Evolutionary conservation across 2,329 filamentous ascomycete species (phyloP).

Genomic region (Huntiella bhutanensis): DNA sequence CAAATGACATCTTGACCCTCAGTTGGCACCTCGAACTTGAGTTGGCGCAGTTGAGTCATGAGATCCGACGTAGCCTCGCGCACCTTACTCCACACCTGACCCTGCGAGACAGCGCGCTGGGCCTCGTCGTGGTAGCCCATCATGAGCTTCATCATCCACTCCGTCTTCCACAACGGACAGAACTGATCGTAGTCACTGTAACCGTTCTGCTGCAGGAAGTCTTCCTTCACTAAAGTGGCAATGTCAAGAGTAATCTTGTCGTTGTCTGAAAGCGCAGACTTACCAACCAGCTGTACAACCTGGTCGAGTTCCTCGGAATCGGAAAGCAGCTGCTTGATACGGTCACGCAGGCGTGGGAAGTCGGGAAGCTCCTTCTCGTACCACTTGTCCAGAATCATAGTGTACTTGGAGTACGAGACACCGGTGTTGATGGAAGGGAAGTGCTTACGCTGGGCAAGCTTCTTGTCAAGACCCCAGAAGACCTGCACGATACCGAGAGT

Average conservation of each 20-base stretch:
- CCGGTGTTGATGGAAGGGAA: slow-evolving; percentile 97
- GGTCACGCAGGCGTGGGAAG: slow-evolving; percentile 80
- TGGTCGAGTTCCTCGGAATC: slow-evolving; percentile 96
- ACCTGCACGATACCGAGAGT: slow-evolving; percentile 97
- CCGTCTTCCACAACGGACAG: slow-evolving; percentile 98
- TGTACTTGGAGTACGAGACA: slow-evolving; percentile 95
- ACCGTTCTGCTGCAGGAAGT: slow-evolving; percentile 97
- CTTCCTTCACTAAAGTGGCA: slow-evolving; percentile 82
- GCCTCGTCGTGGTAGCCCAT: slow-evolving; percentile 95
- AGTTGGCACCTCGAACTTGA: slow-evolving; percentile 90
- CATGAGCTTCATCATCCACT: slow-evolving; percentile 99
- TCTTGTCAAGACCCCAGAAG: slow-evolving; percentile 99
- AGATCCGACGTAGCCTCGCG: slow-evolving; percentile 77
- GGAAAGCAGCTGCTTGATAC: slow-evolving; percentile 81
- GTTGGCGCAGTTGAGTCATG: slow-evolving; percentile 64
- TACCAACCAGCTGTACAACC: slow-evolving; percentile 94
- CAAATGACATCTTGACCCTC: slow-evolving; percentile 63
- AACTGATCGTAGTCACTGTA: slow-evolving; percentile 99
- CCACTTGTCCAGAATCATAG: slow-evolving; percentile 69
- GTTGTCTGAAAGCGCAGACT: slow-evolving; percentile 83
- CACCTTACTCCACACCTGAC: slow-evolving; percentile 82
- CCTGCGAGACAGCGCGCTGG: slow-evolving; percentile 84
- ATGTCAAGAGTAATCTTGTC: slow-evolving; percentile 98
- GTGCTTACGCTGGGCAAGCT: slow-evolving; percentile 95
- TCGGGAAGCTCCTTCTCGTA: slow-evolving; percentile 89